Base-by-base conservation (phyloP, 352 stramenopile genomes). In the Blastocystis sp. region DNA sequence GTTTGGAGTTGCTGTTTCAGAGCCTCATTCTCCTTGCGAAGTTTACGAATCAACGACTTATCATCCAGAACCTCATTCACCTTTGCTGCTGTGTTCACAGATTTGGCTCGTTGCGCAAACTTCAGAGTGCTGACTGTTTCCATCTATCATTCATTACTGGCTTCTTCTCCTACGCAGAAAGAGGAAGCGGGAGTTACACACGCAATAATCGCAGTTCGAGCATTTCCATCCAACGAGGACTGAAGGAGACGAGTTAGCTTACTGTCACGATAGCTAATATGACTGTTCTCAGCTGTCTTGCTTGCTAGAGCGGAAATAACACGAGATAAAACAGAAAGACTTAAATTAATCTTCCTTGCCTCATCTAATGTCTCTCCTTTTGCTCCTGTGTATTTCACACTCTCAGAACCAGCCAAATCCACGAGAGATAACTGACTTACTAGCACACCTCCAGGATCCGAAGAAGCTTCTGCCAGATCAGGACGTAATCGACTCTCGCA, bases 161-260 rank as follows among this genome's bases (percentile, higher is more conserved):
- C 13, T 1, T 4, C 13, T 30, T 35, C 73, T 35, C 73, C 33
- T 48, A 84, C 73, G 27, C 51, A 69, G n/a, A 84, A 84, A 0
- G 73, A 84, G 6, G 73, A 84, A 0, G 95, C 97, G 19, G 96
- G 95, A 5, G 96, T 97, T 22, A 96, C 94, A 87, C 96, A 98
- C 59, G 95, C 98, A 89, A 99, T 95, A 62, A 99, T 94, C n/a
- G 96, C 95, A 91, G 98, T 98, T 56, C 95, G 93, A 51, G 95
- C 95, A 91, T 98, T 97, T 9, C 96, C 96, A 27, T 94, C 95
- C 15, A 99, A 92, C 15, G 95, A 97, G 4, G 96, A 95, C 92
- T 99, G 96, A 1, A 99, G 90, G 89, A 99, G 96, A 22, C 96
- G 93, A 56, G 97, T 99, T 77, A 99, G 90, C 91, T 99, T 99